Base-by-base conservation (phyloP, 2,329 filamentous ascomycete species). In the Aspergillus transmontanensis region DNA sequence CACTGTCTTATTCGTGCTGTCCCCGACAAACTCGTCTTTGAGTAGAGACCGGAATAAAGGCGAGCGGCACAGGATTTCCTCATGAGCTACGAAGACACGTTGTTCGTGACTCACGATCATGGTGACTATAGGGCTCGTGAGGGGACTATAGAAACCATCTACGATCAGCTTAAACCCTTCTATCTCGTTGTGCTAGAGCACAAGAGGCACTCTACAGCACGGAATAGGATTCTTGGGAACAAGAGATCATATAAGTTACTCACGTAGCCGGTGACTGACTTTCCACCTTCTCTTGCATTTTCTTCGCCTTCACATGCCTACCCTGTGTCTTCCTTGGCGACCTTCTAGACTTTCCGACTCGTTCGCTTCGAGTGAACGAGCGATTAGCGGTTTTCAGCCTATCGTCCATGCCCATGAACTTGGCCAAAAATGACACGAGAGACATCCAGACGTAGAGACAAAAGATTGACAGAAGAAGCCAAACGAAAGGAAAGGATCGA, bases 41-140 rank as follows among this genome's bases (percentile, higher is more conserved):
- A 93, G 86, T 71, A 88, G 86, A 74, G 87, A 84, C 72, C 88
- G 86, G 79, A 97, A 96, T 80, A 91, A 96, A 69, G 93, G 90
- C 77, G 93, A 94, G 80, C 92, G 88, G 75, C 87, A 88, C 69
- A 97, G 88, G 74, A 97, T 90, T 81, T 97, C 92, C 85, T 97
- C 92, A 81, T 97, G 94, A 75, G 93, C 94, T 73, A 94, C 94
- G 85, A 97, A 97, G 78, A 97, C 86, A 74, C 94, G 91, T 77
- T 91, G 90, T 75, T 97, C 93, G 72, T 82, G 83, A 72, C 94
- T 94, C 75, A 97, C 89, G 70, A 91, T 89, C 72, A 97, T 84
- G 64, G 93, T 96, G 80, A 96, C 85, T 80, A 97, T 96, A 75
- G 93, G 90, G 69, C 85, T 86, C 71, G 85, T 86, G 73, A 88